Conservation (phyloP, 345 rosid genomes). For the Viola odorata region DNA sequence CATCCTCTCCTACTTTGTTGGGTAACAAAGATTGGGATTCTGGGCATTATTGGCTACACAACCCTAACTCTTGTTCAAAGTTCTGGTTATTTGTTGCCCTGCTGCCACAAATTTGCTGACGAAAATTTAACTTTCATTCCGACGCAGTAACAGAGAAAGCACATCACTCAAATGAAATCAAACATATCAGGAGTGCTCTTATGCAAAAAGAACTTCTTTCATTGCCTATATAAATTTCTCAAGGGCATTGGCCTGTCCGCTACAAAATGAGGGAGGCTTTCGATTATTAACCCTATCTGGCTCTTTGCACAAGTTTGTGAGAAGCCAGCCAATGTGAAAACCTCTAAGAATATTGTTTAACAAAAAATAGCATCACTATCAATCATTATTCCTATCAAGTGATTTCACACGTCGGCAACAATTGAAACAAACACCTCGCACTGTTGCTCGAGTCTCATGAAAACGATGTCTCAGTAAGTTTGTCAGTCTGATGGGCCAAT, state of each 20-base stretch:
- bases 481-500: conserved; percentile 72
- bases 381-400: conserved; percentile 2
- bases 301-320: neutral
- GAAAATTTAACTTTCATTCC: neutral
- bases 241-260: neutral
- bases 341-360: conserved; percentile 7
- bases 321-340: neutral
- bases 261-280: conserved; percentile 16
- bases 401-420: neutral
- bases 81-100: neutral
- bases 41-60: too few relatives aligned
- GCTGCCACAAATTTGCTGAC: neutral
- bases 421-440: neutral
- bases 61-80: neutral
- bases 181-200: neutral
- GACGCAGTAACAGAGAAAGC: too few relatives aligned
- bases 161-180: too few relatives aligned
- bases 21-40: too few relatives aligned
- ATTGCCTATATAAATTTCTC: neutral
- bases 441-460: neutral
- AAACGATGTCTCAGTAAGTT: neutral
- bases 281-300: conserved; percentile 12
- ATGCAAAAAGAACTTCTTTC: neutral
- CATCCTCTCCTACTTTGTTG: too few relatives aligned
- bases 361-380: neutral